A percentile compares a stretch with the other conserved stretches of the same genome.
phyloP scores from a whole-genome alignment of 495 filamentous ascomycete species.

The Xylaria telfairii region DNA sequence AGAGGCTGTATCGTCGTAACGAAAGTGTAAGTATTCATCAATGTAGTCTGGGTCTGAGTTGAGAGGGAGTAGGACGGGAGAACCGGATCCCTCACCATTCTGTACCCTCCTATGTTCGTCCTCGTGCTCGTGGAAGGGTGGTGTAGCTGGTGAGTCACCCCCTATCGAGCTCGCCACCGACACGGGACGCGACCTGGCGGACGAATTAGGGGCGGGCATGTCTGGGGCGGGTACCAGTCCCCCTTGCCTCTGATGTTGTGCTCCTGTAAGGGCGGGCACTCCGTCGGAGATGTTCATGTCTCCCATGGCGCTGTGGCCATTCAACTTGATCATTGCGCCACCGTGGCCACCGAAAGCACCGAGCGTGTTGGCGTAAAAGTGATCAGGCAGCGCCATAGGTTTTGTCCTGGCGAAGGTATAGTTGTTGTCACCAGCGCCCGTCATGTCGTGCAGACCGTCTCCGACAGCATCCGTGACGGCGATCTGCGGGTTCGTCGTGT shows the following conservation, averaged over 20 bases:
- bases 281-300: constrained; percentile 33
- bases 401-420: constrained; percentile 51
- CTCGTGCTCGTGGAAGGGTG: constrained; percentile 52
- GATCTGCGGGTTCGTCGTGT: constrained; percentile 59
- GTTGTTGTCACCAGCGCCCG: constrained; percentile 40
- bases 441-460: constrained; percentile 47
- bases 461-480: constrained; percentile 51
- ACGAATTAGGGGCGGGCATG: constrained; percentile 38
- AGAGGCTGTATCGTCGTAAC: constrained; percentile 52
- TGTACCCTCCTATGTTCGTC: constrained; percentile 52
- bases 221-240: constrained; percentile 46
- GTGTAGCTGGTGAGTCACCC: constrained; percentile 62
- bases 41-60: constrained; percentile 56
- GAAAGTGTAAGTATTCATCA: constrained; percentile 48
- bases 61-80: constrained; percentile 46
- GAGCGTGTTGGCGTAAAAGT: constrained; percentile 41
- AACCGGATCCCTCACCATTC: constrained; percentile 51
- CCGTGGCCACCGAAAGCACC: constrained; percentile 29
- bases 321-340: constrained; percentile 23
- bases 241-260: constrained; percentile 42
- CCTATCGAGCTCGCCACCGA: constrained; percentile 58
- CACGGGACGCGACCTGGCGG: constrained; percentile 46
- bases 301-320: constrained; percentile 28
- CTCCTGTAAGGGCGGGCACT: constrained; percentile 37
- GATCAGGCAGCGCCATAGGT: constrained; percentile 38